These are phyloP conservation scores for Candolleomyces eurysporus DNA, from an alignment of 768 basidiomycete species.

Conservation along the genomic window DNA sequence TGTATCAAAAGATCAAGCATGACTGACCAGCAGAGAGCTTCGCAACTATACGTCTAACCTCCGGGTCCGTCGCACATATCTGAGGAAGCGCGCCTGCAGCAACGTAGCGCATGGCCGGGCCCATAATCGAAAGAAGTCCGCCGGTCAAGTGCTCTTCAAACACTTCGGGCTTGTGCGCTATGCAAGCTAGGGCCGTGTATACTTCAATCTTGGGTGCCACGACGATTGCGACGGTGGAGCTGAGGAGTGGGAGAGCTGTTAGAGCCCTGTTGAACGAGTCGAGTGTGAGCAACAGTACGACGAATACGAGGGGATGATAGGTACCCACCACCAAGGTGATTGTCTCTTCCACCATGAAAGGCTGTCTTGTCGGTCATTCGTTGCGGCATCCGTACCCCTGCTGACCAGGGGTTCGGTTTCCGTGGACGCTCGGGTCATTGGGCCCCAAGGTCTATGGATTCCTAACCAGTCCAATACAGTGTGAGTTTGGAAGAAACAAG, in stretches of 20 bases:
- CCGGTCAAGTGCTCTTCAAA: conserved; percentile 15
- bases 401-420: conserved; percentile 2
- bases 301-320: not conserved
- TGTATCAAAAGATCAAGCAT: no score
- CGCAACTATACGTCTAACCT: conserved; percentile 67
- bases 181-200: conserved; percentile 73
- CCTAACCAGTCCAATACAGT: no score
- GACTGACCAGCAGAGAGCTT: conserved; percentile 58
- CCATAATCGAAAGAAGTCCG: not conserved
- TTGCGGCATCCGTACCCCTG: conserved; percentile 24
- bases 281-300: not conserved
- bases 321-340: conserved; percentile 68
- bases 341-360: conserved; percentile 76
- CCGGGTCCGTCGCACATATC: conserved; percentile 64
- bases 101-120: not conserved
- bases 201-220: conserved; percentile 72
- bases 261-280: conserved; percentile 51
- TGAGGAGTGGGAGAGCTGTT: conserved; percentile 46
- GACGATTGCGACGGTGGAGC: conserved; percentile 53
- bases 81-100: not conserved
- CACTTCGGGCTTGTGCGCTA: conserved; percentile 58
- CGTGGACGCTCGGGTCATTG: not conserved
- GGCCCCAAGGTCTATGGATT: no score
- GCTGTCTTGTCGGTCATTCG: conserved; percentile 19
- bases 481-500: no score